Base-by-base conservation (phyloP, 2,329 filamentous ascomycete genomes). In the Claviceps quebecensis region DNA sequence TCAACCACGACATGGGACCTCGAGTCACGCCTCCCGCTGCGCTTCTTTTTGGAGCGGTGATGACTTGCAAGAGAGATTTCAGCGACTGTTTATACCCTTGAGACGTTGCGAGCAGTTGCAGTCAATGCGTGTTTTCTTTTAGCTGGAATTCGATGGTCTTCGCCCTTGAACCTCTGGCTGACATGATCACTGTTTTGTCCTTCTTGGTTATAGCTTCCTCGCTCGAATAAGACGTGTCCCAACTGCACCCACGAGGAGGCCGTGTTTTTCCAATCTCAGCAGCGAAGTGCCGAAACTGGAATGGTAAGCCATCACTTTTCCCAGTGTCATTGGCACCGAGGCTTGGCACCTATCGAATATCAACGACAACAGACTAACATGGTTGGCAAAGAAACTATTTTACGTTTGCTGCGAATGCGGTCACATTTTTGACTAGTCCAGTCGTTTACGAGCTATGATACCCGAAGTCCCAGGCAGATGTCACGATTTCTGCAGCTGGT, bases 261-360 rank as follows among this genome's bases (percentile, higher is more conserved):
- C 45, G 94, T 98, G 54, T 98, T 95, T 73, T 98, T 98, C 75
- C 93, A 98, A 73, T 96, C 90, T 55, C 93, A 98, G 67, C 90
- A 97, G 73, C 86, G 93, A 69, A 95, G 86, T 59, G 87, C 88
- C 47, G 90, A 97, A 69, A 98, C 93, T 45, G 93, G 93, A 72
- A 98, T 98, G 93, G 93, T 97, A 70, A 76, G 86, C 47, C 19
- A 14, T 50, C 47, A 22, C 26, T 22, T 7, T 13, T 29, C 37
- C 39, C 36, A 16, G 7, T 40, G 26, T 44, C n/a, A 8, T 48
- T 23, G n/a, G 26, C 19, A 5, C 5, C 14, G 34, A 16, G n/a
- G 13, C 45, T 19, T 53, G 37, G 29, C 39, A 34, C 9, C 13
- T 22, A 7, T 38, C 22, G 41, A n/a, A 37, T 38, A 45, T 41